Conservation (phyloP, 2,329 filamentous ascomycete genomes). For the Fonsecaea erecta region DNA sequence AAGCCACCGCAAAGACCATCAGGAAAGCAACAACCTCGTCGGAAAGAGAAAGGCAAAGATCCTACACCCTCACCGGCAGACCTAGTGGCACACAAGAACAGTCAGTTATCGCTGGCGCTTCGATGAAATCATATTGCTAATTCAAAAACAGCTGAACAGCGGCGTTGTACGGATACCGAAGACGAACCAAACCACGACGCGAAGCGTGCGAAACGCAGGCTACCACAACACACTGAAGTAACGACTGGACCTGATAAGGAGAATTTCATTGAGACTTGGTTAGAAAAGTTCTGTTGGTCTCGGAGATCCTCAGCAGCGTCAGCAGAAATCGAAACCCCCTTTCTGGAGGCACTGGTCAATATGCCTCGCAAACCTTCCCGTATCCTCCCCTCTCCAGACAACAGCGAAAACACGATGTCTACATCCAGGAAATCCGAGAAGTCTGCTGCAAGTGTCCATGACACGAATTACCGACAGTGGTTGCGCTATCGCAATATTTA, state of each 20-base stretch:
- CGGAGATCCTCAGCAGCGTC: constrained; percentile 5
- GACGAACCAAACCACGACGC: constrained; percentile 15
- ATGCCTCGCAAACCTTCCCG: constrained; percentile 11
- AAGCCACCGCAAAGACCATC: constrained; percentile 7
- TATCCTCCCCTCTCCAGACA: constrained; percentile 5
- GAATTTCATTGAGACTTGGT: constrained; percentile 23
- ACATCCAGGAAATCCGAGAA: constrained; percentile 23
- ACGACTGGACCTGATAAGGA: constrained; percentile 18
- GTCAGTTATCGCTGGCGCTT: constrained; percentile 6
- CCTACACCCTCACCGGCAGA: neutral
- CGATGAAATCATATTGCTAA: constrained; percentile 10
- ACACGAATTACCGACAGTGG: constrained; percentile 20
- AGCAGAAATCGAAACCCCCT: constrained; percentile 13
- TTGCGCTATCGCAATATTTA: constrained; percentile 17
- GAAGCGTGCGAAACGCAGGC: constrained; percentile 18
- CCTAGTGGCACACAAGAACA: constrained; percentile 14
- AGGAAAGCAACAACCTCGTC: constrained; percentile 3
- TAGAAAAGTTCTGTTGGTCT: constrained; percentile 17
- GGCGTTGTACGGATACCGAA: constrained; percentile 1
- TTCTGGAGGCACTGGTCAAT: constrained; percentile 3
- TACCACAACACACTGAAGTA: neutral
- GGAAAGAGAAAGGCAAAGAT: constrained; percentile 15
- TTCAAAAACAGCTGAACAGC: constrained; percentile 15
- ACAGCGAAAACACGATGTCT: constrained; percentile 13
- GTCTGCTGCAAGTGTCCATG: constrained; percentile 15